Percentiles rank a stretch among this genome's conserved stretches.
Conservation (phyloP, 306 rosid genomes). For the Mimosa pudica region DNA sequence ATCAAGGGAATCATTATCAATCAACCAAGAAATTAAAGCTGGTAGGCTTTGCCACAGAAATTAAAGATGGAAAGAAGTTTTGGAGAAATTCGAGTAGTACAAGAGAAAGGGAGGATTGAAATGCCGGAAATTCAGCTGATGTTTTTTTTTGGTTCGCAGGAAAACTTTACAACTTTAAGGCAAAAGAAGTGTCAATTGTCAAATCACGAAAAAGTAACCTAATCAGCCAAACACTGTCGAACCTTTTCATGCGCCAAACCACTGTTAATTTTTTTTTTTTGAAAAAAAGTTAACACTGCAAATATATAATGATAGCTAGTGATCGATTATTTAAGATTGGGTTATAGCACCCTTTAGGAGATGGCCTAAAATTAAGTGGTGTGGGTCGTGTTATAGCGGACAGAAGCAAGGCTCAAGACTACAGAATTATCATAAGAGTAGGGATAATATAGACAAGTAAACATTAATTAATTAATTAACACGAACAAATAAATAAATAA, state of each 20-base stretch:
- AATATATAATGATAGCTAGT: background rate
- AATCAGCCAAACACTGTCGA: conserved; percentile 13
- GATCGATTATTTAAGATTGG: conserved; percentile 20
- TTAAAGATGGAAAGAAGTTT: background rate
- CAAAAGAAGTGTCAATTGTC: conserved; percentile 56
- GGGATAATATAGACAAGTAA: background rate
- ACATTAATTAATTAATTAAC: background rate
- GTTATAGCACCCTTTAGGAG: background rate
- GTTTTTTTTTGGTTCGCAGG: conserved; percentile 40
- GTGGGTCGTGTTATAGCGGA: background rate
- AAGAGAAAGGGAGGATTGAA: background rate
- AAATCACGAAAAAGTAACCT: conserved; percentile 51
- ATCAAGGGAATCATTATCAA: background rate
- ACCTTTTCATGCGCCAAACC: background rate
- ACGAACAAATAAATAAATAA: background rate
- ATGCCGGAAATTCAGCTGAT: conserved; percentile 32
- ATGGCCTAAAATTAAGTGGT: conserved; percentile 12
- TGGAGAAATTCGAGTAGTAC: background rate
- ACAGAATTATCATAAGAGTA: background rate
- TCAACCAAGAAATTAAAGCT: background rate
- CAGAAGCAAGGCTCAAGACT: conserved; percentile 7
- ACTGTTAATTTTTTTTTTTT: background rate
- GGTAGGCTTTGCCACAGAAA: conserved; percentile 21
- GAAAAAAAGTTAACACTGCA: background rate
- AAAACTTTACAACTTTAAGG: conserved; percentile 34